phyloP scores from a whole-genome alignment of 78 protist species.

The Mantamonas sphyraenae region DNA sequence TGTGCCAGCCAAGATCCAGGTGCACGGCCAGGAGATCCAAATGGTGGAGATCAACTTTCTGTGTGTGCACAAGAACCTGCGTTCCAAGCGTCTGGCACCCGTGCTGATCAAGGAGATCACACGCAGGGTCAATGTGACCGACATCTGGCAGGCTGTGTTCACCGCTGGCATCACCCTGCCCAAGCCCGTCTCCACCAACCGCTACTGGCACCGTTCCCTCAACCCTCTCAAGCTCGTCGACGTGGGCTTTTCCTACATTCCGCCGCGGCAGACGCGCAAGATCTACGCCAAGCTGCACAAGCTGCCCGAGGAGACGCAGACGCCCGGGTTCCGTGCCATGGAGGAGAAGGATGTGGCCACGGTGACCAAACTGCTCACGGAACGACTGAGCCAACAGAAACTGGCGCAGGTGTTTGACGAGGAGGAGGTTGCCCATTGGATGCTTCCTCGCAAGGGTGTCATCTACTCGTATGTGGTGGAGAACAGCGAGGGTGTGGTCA shows the following conservation, averaged over 20 bases:
- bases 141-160: slow-evolving; percentile 75
- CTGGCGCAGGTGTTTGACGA: slow-evolving; percentile 42
- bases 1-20: slow-evolving; percentile 75
- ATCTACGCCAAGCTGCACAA: slow-evolving; percentile 44
- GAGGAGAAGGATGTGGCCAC: slow-evolving; percentile 41
- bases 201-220: slow-evolving; percentile 88
- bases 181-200: slow-evolving; percentile 52
- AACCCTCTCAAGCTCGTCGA: slow-evolving; percentile 86
- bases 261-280: slow-evolving; percentile 57
- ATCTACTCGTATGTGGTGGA: slow-evolving; percentile 77
- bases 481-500: slow-evolving; percentile 21
- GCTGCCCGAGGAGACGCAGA: slow-evolving; percentile 39
- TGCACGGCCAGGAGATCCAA: slow-evolving; percentile 20
- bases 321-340: slow-evolving; percentile 57
- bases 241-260: slow-evolving; percentile 61
- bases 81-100: slow-evolving; percentile 91
- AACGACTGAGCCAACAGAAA: slow-evolving; percentile 25
- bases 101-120: slow-evolving; percentile 96
- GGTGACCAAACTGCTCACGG: slow-evolving; percentile 29
- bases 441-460: slow-evolving; percentile 41
- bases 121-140: slow-evolving; percentile 74
- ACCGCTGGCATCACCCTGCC: slow-evolving; percentile 92
- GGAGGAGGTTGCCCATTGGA: slow-evolving; percentile 82
- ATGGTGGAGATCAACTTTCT: slow-evolving; percentile 95
- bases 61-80: slow-evolving; percentile 91